Evolutionary conservation across 202 grass and related monocot genomes (phyloP).

Genomic region (Zizania palustris): DNA sequence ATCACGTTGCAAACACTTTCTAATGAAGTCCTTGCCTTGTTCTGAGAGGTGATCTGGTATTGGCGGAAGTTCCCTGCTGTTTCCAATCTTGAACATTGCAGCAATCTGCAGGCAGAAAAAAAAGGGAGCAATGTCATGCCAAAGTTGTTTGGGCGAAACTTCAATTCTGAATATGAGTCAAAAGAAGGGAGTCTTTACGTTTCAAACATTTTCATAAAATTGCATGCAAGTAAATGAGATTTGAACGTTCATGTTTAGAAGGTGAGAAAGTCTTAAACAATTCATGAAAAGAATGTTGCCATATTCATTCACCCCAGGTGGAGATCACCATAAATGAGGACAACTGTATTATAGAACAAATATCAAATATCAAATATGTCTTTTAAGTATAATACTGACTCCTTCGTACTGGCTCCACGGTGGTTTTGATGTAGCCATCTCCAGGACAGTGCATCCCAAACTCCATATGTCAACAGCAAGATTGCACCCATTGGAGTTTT

Average conservation of each 20-base stretch:
- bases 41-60: constrained; percentile 94
- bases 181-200: background rate
- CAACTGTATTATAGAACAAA: constrained; percentile 33
- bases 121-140: constrained; percentile 12
- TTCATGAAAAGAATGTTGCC: constrained; percentile 2
- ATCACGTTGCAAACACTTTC: constrained; percentile 80
- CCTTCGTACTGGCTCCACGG: constrained; percentile 99
- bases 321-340: constrained; percentile 1
- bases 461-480: constrained; percentile 99
- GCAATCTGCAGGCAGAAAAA: constrained; percentile 67
- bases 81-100: constrained; percentile 99
- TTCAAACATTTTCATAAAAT: background rate
- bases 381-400: constrained; percentile 53
- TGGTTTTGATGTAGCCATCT: constrained; percentile 98
- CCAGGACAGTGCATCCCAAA: constrained; percentile 98
- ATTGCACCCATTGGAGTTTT: constrained; percentile 95
- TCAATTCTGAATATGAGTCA: constrained; percentile 33
- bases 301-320: constrained; percentile 13
- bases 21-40: constrained; percentile 82
- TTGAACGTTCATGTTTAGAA: constrained; percentile 9
- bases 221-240: constrained; percentile 30
- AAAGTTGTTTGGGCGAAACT: constrained; percentile 23
- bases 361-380: constrained; percentile 17
- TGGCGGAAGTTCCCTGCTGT: constrained; percentile 92
- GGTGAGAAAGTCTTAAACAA: background rate